phyloP scores from a whole-genome alignment of 2,329 filamentous ascomycete species.

The Fusarium sacchari region DNA sequence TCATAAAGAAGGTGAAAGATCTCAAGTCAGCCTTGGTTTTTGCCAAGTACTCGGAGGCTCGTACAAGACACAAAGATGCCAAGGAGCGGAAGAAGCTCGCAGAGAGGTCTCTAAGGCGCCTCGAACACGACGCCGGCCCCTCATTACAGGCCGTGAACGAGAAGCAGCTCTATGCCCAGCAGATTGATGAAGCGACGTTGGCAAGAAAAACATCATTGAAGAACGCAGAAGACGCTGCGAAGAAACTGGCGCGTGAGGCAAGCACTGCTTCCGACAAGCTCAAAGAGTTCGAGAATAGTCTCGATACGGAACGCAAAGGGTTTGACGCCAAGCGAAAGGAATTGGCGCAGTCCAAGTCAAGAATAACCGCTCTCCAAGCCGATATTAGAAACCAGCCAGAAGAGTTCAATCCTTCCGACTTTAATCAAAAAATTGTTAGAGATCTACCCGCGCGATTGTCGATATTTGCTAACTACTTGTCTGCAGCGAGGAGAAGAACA shows the following conservation, averaged over 20 bases:
- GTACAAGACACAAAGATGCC: constrained; percentile 57
- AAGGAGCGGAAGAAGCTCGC: constrained; percentile 67
- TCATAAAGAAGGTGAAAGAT: constrained; percentile 71
- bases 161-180: constrained; percentile 73
- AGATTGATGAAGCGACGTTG: constrained; percentile 65
- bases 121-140: constrained; percentile 72
- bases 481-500: constrained; percentile 70
- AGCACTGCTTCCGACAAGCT: constrained; percentile 51
- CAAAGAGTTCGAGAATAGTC: constrained; percentile 55
- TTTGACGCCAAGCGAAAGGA: constrained; percentile 63
- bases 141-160: constrained; percentile 73
- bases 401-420: constrained; percentile 75
- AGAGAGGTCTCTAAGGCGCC: constrained; percentile 63
- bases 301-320: constrained; percentile 62
- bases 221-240: constrained; percentile 62
- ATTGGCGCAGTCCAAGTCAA: constrained; percentile 59
- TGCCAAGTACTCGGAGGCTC: constrained; percentile 69
- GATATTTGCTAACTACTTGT: constrained; percentile 39
- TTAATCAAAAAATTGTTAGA: constrained; percentile 78
- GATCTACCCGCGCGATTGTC: background rate
- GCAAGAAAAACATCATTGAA: constrained; percentile 65
- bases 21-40: constrained; percentile 74
- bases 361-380: constrained; percentile 71
- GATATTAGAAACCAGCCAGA: constrained; percentile 69
- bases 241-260: constrained; percentile 55